Base-by-base conservation (phyloP, 805 yeast species). In the Yarrowia keelungensis region DNA sequence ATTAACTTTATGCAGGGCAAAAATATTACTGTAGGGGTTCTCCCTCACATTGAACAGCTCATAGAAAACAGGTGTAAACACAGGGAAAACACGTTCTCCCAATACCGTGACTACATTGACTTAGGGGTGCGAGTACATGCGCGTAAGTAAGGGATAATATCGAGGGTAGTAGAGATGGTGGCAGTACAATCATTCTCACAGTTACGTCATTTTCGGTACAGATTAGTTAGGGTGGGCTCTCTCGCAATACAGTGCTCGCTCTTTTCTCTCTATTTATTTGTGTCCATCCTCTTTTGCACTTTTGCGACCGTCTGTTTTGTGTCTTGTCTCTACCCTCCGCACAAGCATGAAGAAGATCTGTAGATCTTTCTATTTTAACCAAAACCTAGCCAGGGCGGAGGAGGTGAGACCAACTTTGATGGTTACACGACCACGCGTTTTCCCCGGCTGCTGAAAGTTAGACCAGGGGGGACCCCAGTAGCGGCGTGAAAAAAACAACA, bases 1-100 rank as follows among this genome's bases (percentile, higher is more conserved):
- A 53, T 53, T n/a, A 53, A 53, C 59, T 53, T 53, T 53, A 53
- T 53, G 59, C 59, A 53, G 59, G 59, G 59, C 59, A 16, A 14
- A 41, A 38, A 36, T 51, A 53, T 38, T 53, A 53, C 59, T 53
- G 59, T 53, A 53, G 59, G 59, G 45, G 58, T 43, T 12, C n/a
- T 14, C 16, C 14, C 16, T 47, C 14, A 8, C 5, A 1, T 2
- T 11, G 22, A 16, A 46, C 26, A 12, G 15, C 7, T 5, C 32
- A 26, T 26, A 5, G 32, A 26, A 26, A 46, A 12, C 14, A 45
- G 47, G 8, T 8, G 14, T 8, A 8, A 45, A 16, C 16, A 45
- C 19, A 12, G 14, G 32, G 19, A 19, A 26, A 10, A 45, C 49
- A 45, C 49, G 49, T 15, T 26, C 32, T 26, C 32, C 32, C 32